Base-by-base conservation (phyloP, 306 rosid species). In the Elaeagnus macrophylla region DNA sequence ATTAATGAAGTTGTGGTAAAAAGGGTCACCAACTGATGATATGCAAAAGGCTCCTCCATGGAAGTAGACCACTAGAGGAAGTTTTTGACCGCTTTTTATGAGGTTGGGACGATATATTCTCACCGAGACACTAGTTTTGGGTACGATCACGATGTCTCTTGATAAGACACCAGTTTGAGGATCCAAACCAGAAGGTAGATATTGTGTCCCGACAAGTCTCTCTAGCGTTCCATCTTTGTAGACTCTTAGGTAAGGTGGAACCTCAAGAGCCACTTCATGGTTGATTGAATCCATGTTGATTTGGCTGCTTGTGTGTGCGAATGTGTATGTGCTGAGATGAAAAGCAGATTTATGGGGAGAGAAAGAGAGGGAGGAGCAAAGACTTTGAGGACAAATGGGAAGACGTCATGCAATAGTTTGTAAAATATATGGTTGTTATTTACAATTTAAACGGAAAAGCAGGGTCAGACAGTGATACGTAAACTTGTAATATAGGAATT, bases 41-140 rank as follows among this genome's bases (percentile, higher is more conserved):
- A 86, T 74, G 62, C 67, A 64, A 51, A 79, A 90, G 18, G 91
- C 95, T 0, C 97, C 94, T 0, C 97, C 97, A 17, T 90, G 97
- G 39, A 73, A 75, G 83, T 90, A 86, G 42, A 86, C 6, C 8
- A 77, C 19, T 37, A 90, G 39, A 6, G 95, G 88, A 32, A 79
- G 86, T 64, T 81, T 85, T 2, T 44, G 35, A 8, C 7, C 6
- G 1, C 37, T 20, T n/a, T 37, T 18, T 7, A 53, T 16, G 60
- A 11, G 38, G 39, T 56, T 64, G 14, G 88, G 86, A 17, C 62
- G 59, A 69, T 83, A 90, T 2, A 90, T 37, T 42, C 97, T 74
- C 49, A 80, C 95, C 0, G 84, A 70, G 57, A 86, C 72, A 7
- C 81, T 77, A 25, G 79, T 81, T 61, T 81, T 67, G 5, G 81